Base-by-base conservation (phyloP, 768 basidiomycete species). In the Tulasnella sp. region DNA sequence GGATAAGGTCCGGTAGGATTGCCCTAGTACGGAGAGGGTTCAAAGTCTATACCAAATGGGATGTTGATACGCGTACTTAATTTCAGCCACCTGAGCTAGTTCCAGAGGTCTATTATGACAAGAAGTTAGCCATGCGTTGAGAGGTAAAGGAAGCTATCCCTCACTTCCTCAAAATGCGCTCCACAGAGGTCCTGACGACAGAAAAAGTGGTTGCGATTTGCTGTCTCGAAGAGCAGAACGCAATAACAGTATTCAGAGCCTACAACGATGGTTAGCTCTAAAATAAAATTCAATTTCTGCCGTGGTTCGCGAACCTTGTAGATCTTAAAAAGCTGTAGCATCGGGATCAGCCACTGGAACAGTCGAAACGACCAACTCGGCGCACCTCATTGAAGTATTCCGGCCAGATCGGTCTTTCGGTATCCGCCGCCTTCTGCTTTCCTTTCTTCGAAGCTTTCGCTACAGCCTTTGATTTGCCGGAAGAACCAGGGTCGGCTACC, bases 211-310 rank as follows among this genome's bases (percentile, higher is more conserved):
- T 91, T 9, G 94, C 93, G 44, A 97, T 84, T 81, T 93, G 90
- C 81, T 94, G 93, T 80, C 94, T 88, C 0, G 94, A 91, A 2
- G 94, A 93, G 52, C 95, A 89, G 83, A 97, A 97, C 0, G 93
- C 95, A 56, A 96, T 88, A 5, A 97, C 94, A 19, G 95, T 94
- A 82, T 96, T 97, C 72, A 97, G 86, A 14, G 95, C 94, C 94
- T 97, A 71, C 18, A 39, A 9, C 40, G 24, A 34, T 21, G 56
- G 19, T 40, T 72, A 44, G 8, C 10, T 44, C 8, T 56, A 14
- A 48, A 39, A 38, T 16, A 40, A 12, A 56, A 4, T n/a, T 19
- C 52, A 72, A 16, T 18, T 7, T 12, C 1, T 44, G 21, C 31
- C 31, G 19, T 1, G 3, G 31, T 39, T 40, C 40, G 18, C 83